A percentile compares a stretch with the other conserved stretches of the same genome.
Evolutionary conservation across 1,284 basidiomycete species (phyloP).

Genomic region (Microbotryomycetes sp.): DNA sequence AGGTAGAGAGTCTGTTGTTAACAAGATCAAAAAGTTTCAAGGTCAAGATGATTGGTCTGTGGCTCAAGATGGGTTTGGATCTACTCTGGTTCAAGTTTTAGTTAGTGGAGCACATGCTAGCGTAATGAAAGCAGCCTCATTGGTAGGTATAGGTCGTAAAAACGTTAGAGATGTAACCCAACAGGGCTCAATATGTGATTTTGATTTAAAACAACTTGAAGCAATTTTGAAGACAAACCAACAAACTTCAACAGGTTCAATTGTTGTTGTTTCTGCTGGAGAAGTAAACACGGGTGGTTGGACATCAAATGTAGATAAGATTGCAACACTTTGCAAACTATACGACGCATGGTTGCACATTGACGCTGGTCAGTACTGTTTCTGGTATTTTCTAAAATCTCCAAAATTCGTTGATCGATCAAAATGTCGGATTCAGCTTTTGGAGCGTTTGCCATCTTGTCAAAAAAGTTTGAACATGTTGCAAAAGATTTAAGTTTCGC

Average conservation of each 20-base stretch:
- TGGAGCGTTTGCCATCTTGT: slow-evolving; percentile 47
- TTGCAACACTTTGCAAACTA: slow-evolving; percentile 44
- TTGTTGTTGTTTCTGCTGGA: slow-evolving; percentile 47
- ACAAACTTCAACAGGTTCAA: slow-evolving; percentile 38
- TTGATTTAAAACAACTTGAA: slow-evolving; percentile 45
- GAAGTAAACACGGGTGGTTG: slow-evolving; percentile 50
- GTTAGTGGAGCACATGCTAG: slow-evolving; percentile 48
- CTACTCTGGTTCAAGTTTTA: slow-evolving; percentile 45
- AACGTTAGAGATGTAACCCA: slow-evolving; percentile 43
- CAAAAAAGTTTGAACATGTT: slow-evolving; percentile 44
- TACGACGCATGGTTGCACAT: slow-evolving; percentile 50
- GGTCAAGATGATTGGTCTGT: slow-evolving; percentile 41
- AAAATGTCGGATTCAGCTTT: slow-evolving; percentile 43
- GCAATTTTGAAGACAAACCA: slow-evolving; percentile 37
- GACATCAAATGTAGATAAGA: slow-evolving; percentile 9
- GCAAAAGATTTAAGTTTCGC: slow-evolving; percentile 44
- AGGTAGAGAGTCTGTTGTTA: slow-evolving; percentile 34
- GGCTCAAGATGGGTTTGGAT: slow-evolving; percentile 44
- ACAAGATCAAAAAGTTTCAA: slow-evolving; percentile 8
- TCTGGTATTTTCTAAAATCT: background rate
- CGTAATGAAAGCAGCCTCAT: slow-evolving; percentile 47
- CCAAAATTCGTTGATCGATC: background rate
- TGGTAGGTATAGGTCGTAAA: slow-evolving; percentile 47
- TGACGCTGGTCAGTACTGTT: slow-evolving; percentile 45
- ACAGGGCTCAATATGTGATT: slow-evolving; percentile 34